Base-by-base conservation (phyloP, 495 filamentous ascomycete genomes). In the Penicillium coprophilum region DNA sequence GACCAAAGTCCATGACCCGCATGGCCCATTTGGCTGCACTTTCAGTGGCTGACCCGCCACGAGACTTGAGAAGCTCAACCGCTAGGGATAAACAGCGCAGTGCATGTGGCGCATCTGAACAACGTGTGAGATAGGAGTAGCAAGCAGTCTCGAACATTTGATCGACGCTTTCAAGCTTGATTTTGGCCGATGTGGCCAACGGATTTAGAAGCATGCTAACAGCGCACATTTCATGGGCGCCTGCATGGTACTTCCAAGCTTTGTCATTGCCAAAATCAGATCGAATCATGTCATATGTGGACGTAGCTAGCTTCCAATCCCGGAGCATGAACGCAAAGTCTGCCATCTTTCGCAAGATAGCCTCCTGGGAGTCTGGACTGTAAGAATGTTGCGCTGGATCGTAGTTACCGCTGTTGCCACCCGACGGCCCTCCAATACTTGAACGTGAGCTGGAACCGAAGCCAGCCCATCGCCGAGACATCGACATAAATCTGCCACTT, bases 321-420 rank as follows among this genome's bases (percentile, higher is more conserved):
- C 94, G 84, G 21, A 98, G 81, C 88, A 97, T 95, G 62, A 97
- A 95, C 6, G 92, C 86, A 71, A 91, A 98, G 65, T 98, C 94
- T 13, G 90, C 94, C 46, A 98, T 79, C 61, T 93, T 94, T 12
- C 94, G 87, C 84, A 98, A 88, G 50, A 91, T 80, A 15, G 94
- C 91, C 75, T 98, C 94, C 0, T 91, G 85, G 0, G 85, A 73
- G 49, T 94, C 90, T 7, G 87, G 88, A n/a, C 80, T 77, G 69
- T 97, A 98, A 66, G 87, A 95, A 8, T 90, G 87, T 47, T 83
- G 80, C 15, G 82, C 62, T 36, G 77, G 59, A 72, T 97, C 90
- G 67, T 96, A 97, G 66, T 96, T 96, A 30, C 77, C 77, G 55
- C 75, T 76, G 44, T 61, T 67, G 12, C 73, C 75, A 30, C 72